Evolutionary conservation across 352 stramenopile species (phyloP), one percentile per base, ranked within the genome.

Genomic region (Phytophthora boehmeriae): DNA sequence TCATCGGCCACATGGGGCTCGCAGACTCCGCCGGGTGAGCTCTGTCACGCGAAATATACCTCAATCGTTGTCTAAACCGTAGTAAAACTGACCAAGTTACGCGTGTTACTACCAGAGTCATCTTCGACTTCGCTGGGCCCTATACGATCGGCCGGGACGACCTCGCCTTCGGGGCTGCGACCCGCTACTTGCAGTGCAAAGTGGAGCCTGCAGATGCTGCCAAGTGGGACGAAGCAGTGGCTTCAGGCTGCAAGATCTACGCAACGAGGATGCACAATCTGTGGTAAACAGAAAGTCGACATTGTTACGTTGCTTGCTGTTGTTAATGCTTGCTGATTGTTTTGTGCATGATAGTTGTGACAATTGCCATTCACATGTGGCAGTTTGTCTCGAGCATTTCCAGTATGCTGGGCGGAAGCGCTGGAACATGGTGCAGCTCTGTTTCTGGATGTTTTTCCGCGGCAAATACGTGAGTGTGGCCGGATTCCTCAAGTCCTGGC

Each of bases 351-450:
- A n/a, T n/a, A 82, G 74, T 64, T 98, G 95, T 70, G 95, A 98
- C 75, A 99, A 99, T 76, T 99, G 97, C 71, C 97, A 99, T 76
- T 98, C 92, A 25, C 97, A 99, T 63, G 96, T 99, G 14, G 94
- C 91, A 16, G 76, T 77, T 55, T 92, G 85, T 56, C 72, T 93
- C 22, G 79, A 93, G 38, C 75, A 76, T 60, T 58, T 75, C n/a
- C 41, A 57, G 19, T 90, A 90, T 53, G 65, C 60, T 2, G 80
- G 81, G 42, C 56, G 76, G n/a, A 76, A 67, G 42, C 72, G 71
- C 53, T 93, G 80, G 82, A 88, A 90, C 67, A 93, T 93, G 84
- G 73, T 92, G 52, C 71, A 80, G 54, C 82, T 93, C 25, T 92
- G 82, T 68, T 88, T 92, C 51, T 93, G 82, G 82, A 76, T 93